Conservation (phyloP, 805 yeast species). For the Suhomyces pyralidae region DNA sequence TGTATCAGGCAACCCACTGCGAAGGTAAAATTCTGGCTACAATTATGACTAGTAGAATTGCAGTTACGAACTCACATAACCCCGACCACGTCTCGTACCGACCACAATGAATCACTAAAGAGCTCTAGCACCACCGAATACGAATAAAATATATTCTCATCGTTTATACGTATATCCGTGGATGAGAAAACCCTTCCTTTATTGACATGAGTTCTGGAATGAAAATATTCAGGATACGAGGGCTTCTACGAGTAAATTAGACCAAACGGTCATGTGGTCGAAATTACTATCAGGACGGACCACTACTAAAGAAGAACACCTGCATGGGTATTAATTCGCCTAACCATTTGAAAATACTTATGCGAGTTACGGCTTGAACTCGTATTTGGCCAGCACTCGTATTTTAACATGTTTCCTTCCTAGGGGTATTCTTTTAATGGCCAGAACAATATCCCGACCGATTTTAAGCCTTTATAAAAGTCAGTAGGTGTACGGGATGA, state of each 20-base stretch:
- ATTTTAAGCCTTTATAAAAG: background rate
- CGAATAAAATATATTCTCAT: background rate
- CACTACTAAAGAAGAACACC: too few species aligned
- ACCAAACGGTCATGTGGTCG: background rate
- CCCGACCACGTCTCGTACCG: background rate
- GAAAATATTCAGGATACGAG: background rate
- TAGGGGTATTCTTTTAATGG: background rate
- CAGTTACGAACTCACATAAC: background rate
- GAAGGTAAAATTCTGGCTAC: background rate
- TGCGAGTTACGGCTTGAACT: background rate
- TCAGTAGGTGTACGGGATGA: background rate
- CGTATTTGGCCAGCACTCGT: background rate
- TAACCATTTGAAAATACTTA: background rate
- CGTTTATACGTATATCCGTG: background rate
- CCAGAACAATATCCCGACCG: background rate
- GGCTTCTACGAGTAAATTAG: background rate
- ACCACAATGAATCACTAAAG: background rate
- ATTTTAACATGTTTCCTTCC: background rate
- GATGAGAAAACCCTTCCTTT: background rate
- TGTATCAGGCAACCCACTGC: background rate
- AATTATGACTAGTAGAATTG: background rate
- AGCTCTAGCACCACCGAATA: background rate
- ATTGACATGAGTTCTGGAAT: background rate
- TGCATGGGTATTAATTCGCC: background rate
- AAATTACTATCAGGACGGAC: background rate